Conservation (phyloP, 1,284 basidiomycete species). For the Macrocystidia cucumis region DNA sequence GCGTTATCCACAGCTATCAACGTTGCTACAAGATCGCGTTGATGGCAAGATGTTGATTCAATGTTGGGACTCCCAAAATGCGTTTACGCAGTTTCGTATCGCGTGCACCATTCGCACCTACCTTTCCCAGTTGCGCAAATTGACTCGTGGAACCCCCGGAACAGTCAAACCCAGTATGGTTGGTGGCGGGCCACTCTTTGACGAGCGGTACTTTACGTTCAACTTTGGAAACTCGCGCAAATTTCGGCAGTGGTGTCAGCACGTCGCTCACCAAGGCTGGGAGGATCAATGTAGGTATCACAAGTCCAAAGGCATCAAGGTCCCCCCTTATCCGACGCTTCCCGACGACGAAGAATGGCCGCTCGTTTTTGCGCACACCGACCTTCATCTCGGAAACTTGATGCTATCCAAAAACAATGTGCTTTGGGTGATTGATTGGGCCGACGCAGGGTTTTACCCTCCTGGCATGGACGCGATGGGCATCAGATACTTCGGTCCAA, state of each 20-base stretch:
- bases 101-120: conserved; percentile 18
- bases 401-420: conserved; percentile 16
- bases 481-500: no score
- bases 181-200: not conserved
- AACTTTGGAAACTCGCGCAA: not conserved
- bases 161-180: not conserved
- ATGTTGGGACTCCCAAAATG: conserved; percentile 13
- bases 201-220: not conserved
- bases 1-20: conserved; percentile 5
- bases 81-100: conserved; percentile 14
- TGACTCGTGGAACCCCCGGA: conserved; percentile 6
- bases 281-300: not conserved
- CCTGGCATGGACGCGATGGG: conserved; percentile 17
- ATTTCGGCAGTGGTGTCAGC: not conserved
- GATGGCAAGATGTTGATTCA: conserved; percentile 14
- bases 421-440: conserved; percentile 23
- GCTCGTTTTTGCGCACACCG: conserved; percentile 20
- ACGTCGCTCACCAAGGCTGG: not conserved
- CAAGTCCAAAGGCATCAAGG: not conserved
- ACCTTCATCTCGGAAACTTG: conserved; percentile 19
- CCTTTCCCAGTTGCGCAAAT: conserved; percentile 12
- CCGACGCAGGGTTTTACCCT: conserved; percentile 20
- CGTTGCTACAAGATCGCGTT: conserved; percentile 16
- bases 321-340: not conserved
- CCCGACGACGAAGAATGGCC: conserved; percentile 14